Percentiles rank a stretch among this genome's conserved stretches.
Conservation (phyloP, 2,329 filamentous ascomycete species). For the Botrytis sinoallii region DNA sequence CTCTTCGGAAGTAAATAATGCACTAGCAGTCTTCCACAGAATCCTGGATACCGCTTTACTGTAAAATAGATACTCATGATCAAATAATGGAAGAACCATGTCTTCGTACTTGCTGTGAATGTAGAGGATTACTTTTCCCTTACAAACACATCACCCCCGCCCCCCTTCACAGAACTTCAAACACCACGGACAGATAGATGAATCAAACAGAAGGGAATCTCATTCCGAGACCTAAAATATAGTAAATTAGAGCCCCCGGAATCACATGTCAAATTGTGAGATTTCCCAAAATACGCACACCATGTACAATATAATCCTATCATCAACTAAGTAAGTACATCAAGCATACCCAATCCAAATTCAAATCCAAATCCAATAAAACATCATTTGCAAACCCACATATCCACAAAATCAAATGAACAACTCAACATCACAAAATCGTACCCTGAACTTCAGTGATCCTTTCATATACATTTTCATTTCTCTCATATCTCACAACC, state of each 20-base stretch:
- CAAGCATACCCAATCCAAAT: not conserved
- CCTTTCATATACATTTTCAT: conserved; percentile 1
- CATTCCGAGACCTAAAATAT: too few species aligned
- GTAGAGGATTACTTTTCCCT: too few species aligned
- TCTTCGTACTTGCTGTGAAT: too few species aligned
- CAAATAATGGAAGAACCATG: too few species aligned
- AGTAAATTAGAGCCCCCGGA: not conserved
- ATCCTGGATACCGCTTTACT: too few species aligned
- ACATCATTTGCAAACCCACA: not conserved
- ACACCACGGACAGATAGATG: too few species aligned
- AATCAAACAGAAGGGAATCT: too few species aligned
- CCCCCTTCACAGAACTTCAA: too few species aligned
- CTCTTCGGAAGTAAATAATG: not conserved
- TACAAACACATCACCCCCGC: too few species aligned
- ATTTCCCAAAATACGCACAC: not conserved
- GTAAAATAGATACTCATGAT: too few species aligned
- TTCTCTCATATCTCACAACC: not conserved
- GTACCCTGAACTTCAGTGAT: not conserved
- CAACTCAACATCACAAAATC: not conserved
- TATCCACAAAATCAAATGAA: not conserved
- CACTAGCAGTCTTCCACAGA: not conserved
- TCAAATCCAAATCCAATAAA: not conserved
- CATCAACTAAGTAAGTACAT: not conserved
- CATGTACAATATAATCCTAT: not conserved
- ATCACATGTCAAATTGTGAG: not conserved